phyloP scores from a whole-genome alignment of 2,329 filamentous ascomycete genomes.

The Fusarium penzigii region DNA sequence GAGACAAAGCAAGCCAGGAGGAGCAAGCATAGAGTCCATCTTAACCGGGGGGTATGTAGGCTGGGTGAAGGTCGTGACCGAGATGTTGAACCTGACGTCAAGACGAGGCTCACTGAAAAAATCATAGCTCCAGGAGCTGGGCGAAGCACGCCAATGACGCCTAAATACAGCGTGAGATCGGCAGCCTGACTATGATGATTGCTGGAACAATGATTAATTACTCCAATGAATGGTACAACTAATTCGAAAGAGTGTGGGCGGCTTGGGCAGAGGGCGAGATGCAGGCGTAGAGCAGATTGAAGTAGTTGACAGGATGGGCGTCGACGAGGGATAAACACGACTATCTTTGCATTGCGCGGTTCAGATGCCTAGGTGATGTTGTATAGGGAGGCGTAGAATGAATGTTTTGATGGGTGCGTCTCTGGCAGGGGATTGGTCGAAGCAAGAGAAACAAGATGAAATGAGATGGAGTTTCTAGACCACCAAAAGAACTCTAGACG shows the following conservation, averaged over 20 bases:
- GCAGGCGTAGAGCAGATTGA: slow-evolving; percentile 7
- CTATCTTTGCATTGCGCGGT: slow-evolving; percentile 10
- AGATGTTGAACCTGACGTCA: slow-evolving; percentile 1
- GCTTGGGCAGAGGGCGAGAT: slow-evolving; percentile 9
- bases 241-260: slow-evolving; percentile 9
- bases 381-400: slow-evolving; percentile 2
- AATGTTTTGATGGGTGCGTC: slow-evolving; percentile 10
- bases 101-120: not conserved
- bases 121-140: not conserved
- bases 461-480: slow-evolving; percentile 15
- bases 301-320: slow-evolving; percentile 5
- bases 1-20: slow-evolving; percentile 27
- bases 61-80: slow-evolving; percentile 1
- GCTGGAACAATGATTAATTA: too few species aligned
- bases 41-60: slow-evolving; percentile 14
- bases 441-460: slow-evolving; percentile 7
- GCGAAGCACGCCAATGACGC: not conserved
- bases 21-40: slow-evolving; percentile 13
- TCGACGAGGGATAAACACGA: slow-evolving; percentile 7
- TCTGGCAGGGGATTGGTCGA: slow-evolving; percentile 19
- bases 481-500: slow-evolving; percentile 7
- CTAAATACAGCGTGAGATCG: too few species aligned
- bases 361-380: not conserved
- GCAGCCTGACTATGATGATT: not conserved
- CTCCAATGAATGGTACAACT: too few species aligned